These are phyloP conservation scores for Takakia lepidozioides DNA, from an alignment of 225 moss, liverwort and hornwort species.

Conservation along the genomic window DNA sequence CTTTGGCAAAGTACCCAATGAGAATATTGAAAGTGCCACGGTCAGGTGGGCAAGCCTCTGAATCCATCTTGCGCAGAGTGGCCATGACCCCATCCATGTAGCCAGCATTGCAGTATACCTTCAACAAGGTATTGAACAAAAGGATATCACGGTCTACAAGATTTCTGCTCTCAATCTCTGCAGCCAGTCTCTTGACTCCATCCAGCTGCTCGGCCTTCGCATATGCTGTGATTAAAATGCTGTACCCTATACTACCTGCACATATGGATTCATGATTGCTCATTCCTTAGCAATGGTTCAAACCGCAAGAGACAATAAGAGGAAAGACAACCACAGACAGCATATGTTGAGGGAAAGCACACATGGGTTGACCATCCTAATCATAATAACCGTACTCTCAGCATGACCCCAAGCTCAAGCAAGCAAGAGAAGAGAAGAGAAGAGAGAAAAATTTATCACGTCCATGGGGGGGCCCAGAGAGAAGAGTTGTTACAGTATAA, in stretches of 20 bases:
- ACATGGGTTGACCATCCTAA: too few species aligned
- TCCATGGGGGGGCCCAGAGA: too few species aligned
- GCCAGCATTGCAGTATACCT: slow-evolving; percentile 64
- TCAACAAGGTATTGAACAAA: slow-evolving; percentile 67
- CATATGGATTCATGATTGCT: not conserved
- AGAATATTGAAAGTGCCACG: slow-evolving; percentile 77
- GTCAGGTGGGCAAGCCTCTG: slow-evolving; percentile 58
- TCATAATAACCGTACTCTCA: too few species aligned
- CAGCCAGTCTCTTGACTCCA: slow-evolving; percentile 42
- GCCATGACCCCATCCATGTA: slow-evolving; percentile 67
- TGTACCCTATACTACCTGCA: slow-evolving; percentile 59
- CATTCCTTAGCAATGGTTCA: not conserved
- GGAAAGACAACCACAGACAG: too few species aligned
- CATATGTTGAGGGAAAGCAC: too few species aligned
- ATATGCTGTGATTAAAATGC: slow-evolving; percentile 67
- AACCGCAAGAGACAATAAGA: not conserved
- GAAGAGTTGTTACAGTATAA: too few species aligned
- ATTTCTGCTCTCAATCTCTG: slow-evolving; percentile 43
- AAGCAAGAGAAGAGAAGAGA: too few species aligned
- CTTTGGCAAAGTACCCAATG: slow-evolving; percentile 70
- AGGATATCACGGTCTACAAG: slow-evolving; percentile 51
- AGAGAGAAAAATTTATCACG: too few species aligned
- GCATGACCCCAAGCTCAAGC: too few species aligned
- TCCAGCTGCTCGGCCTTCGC: slow-evolving; percentile 59
- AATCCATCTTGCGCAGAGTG: slow-evolving; percentile 62